A percentile compares a stretch with the other conserved stretches of the same genome.
Conservation (phyloP, 2,329 filamentous ascomycete genomes). For the Alternaria dauci region DNA sequence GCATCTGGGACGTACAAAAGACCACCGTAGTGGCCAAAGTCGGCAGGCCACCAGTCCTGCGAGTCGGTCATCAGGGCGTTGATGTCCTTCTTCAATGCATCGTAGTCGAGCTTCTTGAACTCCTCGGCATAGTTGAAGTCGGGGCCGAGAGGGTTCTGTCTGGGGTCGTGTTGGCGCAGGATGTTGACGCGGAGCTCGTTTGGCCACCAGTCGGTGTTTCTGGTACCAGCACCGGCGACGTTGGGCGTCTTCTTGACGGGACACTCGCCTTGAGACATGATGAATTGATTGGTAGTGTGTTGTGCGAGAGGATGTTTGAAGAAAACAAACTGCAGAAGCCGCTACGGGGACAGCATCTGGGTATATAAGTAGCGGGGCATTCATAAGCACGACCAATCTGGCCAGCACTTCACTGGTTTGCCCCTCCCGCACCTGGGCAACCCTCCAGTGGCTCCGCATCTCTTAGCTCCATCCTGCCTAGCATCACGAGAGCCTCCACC, state of each 20-base stretch:
- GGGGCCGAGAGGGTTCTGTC: constrained; percentile 69
- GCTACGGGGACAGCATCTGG: constrained; percentile 16
- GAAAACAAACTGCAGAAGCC: constrained; percentile 13
- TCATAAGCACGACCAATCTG: constrained; percentile 40
- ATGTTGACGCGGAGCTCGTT: constrained; percentile 72
- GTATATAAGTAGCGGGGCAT: constrained; percentile 38
- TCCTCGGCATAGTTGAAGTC: constrained; percentile 77
- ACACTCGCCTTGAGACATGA: constrained; percentile 48
- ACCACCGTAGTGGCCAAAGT: constrained; percentile 82
- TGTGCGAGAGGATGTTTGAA: constrained; percentile 13
- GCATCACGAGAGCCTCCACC: constrained; percentile 18
- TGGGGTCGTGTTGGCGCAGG: constrained; percentile 73
- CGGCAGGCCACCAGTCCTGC: constrained; percentile 82
- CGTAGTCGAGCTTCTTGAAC: constrained; percentile 76
- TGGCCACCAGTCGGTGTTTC: constrained; percentile 79
- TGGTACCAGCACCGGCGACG: constrained; percentile 68
- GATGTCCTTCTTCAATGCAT: constrained; percentile 77
- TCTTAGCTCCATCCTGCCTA: constrained; percentile 30
- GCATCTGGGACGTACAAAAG: constrained; percentile 61
- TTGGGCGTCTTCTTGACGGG: constrained; percentile 46
- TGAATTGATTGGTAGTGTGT: constrained; percentile 30
- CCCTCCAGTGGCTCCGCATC: constrained; percentile 30
- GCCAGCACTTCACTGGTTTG: constrained; percentile 32
- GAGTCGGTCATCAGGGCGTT: constrained; percentile 77
- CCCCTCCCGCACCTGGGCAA: constrained; percentile 26